These are phyloP conservation scores for Malassezia sympodialis DNA, from an alignment of 1,284 basidiomycete genomes.

Conservation along the genomic window DNA sequence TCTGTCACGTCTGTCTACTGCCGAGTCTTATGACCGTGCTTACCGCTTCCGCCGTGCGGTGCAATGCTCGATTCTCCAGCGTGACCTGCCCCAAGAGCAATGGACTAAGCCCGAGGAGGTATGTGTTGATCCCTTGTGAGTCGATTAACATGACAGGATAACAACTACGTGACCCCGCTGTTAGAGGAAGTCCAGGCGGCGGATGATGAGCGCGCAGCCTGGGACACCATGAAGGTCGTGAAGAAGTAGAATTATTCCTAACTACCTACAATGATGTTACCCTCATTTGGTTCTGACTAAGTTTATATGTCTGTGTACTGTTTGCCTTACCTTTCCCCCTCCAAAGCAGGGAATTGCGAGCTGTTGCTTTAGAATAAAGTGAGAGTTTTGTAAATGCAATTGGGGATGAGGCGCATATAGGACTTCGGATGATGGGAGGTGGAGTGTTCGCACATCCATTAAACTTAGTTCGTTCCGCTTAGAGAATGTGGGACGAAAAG, in stretches of 20 bases:
- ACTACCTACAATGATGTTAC: not conserved
- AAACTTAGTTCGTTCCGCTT: not conserved
- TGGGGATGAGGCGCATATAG: not conserved
- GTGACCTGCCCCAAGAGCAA: slow-evolving; percentile 70
- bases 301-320: not conserved
- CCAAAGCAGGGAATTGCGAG: not conserved
- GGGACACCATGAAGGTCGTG: slow-evolving; percentile 59
- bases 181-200: slow-evolving; percentile 68
- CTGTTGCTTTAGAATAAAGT: not conserved
- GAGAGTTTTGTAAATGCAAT: not conserved
- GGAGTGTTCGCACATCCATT: not conserved
- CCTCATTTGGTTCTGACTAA: not conserved
- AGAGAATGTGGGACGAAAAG: not conserved
- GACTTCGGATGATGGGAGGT: not conserved
- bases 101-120: slow-evolving; percentile 75
- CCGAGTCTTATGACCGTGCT: slow-evolving; percentile 78
- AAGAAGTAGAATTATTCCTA: not conserved
- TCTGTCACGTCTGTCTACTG: slow-evolving; percentile 64
- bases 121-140: slow-evolving; percentile 35
- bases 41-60: slow-evolving; percentile 79
- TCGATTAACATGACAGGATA: slow-evolving; percentile 57
- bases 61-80: slow-evolving; percentile 70
- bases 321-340: not conserved
- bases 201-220: slow-evolving; percentile 66
- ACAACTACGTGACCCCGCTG: slow-evolving; percentile 76